These are phyloP conservation scores for Neolentinus lepideus DNA, from an alignment of 1,284 basidiomycete genomes.

Conservation along the genomic window DNA sequence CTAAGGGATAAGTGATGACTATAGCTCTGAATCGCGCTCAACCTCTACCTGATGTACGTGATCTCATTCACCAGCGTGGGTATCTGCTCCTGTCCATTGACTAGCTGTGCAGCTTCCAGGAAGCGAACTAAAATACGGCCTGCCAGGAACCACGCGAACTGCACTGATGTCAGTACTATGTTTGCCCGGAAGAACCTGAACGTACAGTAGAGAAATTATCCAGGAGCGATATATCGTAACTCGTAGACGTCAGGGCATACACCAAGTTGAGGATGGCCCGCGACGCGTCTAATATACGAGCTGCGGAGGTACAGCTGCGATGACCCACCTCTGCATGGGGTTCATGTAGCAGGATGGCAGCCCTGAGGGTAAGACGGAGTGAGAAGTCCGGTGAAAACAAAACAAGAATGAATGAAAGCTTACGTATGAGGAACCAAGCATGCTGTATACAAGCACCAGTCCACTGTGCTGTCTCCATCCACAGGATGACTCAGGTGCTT, in stretches of 20 bases:
- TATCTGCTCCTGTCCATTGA: conserved; percentile 43
- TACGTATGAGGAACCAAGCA: conserved; percentile 59
- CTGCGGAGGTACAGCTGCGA: conserved; percentile 53
- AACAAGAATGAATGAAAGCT: conserved; percentile 17
- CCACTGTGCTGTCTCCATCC: conserved; percentile 41
- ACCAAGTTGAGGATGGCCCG: conserved; percentile 60
- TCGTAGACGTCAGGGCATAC: conserved; percentile 60
- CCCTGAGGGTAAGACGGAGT: conserved; percentile 26
- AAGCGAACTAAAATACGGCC: conserved; percentile 62
- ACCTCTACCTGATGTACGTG: conserved; percentile 54
- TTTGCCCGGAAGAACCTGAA: conserved; percentile 7
- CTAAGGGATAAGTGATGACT: conserved; percentile 3
- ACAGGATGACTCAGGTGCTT: conserved; percentile 48
- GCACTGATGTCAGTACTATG: conserved; percentile 2
- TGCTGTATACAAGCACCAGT: conserved; percentile 60
- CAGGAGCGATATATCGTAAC: conserved; percentile 58
- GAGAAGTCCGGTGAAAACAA: conserved; percentile 1
- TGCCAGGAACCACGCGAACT: conserved; percentile 67
- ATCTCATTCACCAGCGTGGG: conserved; percentile 51
- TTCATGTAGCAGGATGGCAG: conserved; percentile 61
- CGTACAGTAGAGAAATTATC: conserved; percentile 55
- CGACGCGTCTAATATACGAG: conserved; percentile 57
- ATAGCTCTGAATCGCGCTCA: conserved; percentile 2
- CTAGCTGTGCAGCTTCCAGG: conserved; percentile 48
- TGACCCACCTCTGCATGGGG: conserved; percentile 56